A percentile compares a stretch with the other conserved stretches of the same genome.
Evolutionary conservation across 2,329 filamentous ascomycete species (phyloP).

Genomic region (Plenodomus lindquistii): DNA sequence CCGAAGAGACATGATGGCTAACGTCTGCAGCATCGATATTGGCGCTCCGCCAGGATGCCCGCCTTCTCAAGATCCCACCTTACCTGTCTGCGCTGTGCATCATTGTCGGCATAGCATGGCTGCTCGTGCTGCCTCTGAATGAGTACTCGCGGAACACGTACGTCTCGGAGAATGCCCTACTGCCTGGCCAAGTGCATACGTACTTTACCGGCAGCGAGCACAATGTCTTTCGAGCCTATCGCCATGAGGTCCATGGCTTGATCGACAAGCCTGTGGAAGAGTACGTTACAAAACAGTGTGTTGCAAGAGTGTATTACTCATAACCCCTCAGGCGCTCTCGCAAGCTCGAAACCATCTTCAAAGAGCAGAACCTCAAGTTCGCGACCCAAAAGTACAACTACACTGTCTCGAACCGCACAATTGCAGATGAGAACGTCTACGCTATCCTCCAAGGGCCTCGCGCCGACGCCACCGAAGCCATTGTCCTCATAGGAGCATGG

Average conservation of each 20-base stretch:
- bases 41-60: conserved; percentile 76
- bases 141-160: conserved; percentile 92
- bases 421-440: conserved; percentile 87
- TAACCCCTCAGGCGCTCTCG: conserved; percentile 60
- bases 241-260: conserved; percentile 75
- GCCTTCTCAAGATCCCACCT: conserved; percentile 80
- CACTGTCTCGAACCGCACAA: conserved; percentile 71
- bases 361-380: conserved; percentile 80
- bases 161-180: conserved; percentile 93
- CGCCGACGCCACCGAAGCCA: conserved; percentile 94
- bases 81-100: conserved; percentile 87
- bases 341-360: conserved; percentile 74
- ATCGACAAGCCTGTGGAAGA: conserved; percentile 47
- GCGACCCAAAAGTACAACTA: conserved; percentile 89
- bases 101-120: conserved; percentile 82
- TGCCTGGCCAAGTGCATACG: conserved; percentile 95
- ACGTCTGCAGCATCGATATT: conserved; percentile 58
- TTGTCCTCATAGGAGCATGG: conserved; percentile 91
- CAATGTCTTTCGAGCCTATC: conserved; percentile 88
- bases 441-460: conserved; percentile 90
- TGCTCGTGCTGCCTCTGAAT: conserved; percentile 85
- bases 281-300: conserved; percentile 26
- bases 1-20: conserved; percentile 10
- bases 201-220: conserved; percentile 98
- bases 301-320: conserved; percentile 10